Evolutionary conservation across 208 protist genomes (phyloP), one percentile per base, ranked within the genome.

Genomic region (Leishmania gerbilli): DNA sequence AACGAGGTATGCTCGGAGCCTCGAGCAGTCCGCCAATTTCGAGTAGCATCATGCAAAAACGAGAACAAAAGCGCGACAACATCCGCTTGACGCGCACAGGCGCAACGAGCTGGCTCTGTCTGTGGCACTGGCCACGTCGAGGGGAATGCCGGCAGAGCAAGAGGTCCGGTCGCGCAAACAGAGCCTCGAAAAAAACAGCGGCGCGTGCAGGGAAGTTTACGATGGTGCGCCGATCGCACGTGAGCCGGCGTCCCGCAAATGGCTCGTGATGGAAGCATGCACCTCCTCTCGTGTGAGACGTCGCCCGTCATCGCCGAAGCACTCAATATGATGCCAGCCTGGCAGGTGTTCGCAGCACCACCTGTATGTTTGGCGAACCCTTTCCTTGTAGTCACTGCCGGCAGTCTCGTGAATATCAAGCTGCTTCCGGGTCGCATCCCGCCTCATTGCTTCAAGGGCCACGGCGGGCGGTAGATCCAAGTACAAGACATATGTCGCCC

Each of bases 381-480:
- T 82, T 49, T 96, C 84, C 84, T 98, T 98, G 88, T 98, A 97
- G 15, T 83, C 69, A 3, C 58, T 51, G 9, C 91, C 80, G 1
- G 95, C 95, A 6, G 89, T 96, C 80, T 98, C 96, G 83, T 98
- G 94, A 71, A 98, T 98, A 80, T 98, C 96, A 6, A 98, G 89
- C 42, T 84, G 83, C 76, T 77, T 80, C 7, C 96, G 92, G 27
- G 88, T 95, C 11, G 72, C 40, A 82, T 98, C 96, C 8, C 69
- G 53, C 76, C 88, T 81, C 89, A 98, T 94, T 31, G 96, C 94
- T 49, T 77, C 76, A 9, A 96, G 74, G 0, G 96, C 96, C 7
- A 80, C 83, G 15, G 90, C 47, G 13, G 95, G 93, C 3, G 91
- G 90, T 11, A 98, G 81, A 71, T 98, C 93, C 40, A 98, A 84